Percentiles rank a stretch among this genome's conserved stretches.
These are phyloP conservation scores for Inga oerstediana DNA, from an alignment of 306 rosid genomes.

Conservation along the genomic window DNA sequence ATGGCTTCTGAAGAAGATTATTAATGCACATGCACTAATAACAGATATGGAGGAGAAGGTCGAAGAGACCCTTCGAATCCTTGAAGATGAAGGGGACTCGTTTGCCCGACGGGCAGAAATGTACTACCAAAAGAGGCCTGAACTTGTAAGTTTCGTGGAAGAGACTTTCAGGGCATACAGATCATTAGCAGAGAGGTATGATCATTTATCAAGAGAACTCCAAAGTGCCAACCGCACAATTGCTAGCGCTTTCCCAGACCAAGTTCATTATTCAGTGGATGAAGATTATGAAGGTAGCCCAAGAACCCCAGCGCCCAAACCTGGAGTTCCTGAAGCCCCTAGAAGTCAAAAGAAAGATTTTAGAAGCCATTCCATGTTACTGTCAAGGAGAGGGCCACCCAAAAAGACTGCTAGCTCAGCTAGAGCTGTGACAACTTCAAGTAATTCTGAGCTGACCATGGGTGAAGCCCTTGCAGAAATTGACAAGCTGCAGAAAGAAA, in stretches of 20 bases:
- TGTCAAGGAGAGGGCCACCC: constrained; percentile 47
- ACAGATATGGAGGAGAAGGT: constrained; percentile 97
- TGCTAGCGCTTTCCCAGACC: constrained; percentile 81
- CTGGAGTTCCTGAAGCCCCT: constrained; percentile 63
- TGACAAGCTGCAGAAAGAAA: constrained; percentile 77
- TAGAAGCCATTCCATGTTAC: constrained; percentile 60
- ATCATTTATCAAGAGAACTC: constrained; percentile 75
- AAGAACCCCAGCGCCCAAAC: constrained; percentile 33
- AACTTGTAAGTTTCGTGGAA: constrained; percentile 65
- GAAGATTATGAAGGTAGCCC: constrained; percentile 45
- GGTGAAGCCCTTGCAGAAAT: constrained; percentile 64
- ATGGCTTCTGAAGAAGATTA: neutral
- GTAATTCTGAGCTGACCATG: constrained; percentile 57
- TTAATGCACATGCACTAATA: neutral
- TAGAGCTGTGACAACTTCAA: constrained; percentile 26
- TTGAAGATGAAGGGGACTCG: constrained; percentile 87
- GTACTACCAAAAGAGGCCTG: constrained; percentile 91
- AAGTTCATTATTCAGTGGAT: constrained; percentile 65
- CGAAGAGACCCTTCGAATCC: constrained; percentile 53
- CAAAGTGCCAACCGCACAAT: constrained; percentile 94
- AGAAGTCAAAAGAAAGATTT: constrained; percentile 52
- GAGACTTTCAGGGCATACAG: constrained; percentile 79
- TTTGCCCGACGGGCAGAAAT: constrained; percentile 90
- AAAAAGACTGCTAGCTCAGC: constrained; percentile 39
- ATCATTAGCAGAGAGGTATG: constrained; percentile 83